These are phyloP conservation scores for Senecio squalidus DNA, from an alignment of 140 eudicot genomes.

Conservation along the genomic window DNA sequence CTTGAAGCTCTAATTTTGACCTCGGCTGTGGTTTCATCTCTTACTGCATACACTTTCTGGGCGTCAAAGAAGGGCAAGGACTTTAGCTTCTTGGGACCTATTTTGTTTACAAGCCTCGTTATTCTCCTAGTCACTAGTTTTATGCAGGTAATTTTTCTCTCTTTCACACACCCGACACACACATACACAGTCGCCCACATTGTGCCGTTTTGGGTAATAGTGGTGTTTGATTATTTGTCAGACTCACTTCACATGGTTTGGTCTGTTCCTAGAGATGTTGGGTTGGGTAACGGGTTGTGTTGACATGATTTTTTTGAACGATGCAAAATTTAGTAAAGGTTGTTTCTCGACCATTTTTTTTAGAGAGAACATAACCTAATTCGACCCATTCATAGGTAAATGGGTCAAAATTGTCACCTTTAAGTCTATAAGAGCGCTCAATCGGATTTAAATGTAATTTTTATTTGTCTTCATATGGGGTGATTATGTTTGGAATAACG, in stretches of 20 bases:
- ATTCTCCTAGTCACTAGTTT: slow-evolving; percentile 64
- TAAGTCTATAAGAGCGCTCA: too few relatives aligned
- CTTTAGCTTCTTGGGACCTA: slow-evolving; percentile 91
- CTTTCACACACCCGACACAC: slow-evolving; percentile 6
- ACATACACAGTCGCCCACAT: not conserved
- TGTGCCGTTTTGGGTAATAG: not conserved
- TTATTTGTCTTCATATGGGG: not conserved
- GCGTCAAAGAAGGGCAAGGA: slow-evolving; percentile 98
- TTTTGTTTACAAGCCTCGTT: slow-evolving; percentile 88
- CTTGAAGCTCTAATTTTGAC: slow-evolving; percentile 90
- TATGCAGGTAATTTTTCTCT: slow-evolving; percentile 61
- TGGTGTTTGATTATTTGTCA: not conserved
- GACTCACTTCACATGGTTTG: not conserved
- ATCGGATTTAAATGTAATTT: too few relatives aligned
- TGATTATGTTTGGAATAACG: slow-evolving; percentile 4
- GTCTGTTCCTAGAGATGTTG: too few relatives aligned
- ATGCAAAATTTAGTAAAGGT: too few relatives aligned
- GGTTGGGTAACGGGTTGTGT: too few relatives aligned
- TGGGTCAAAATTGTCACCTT: too few relatives aligned
- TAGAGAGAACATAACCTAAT: too few relatives aligned
- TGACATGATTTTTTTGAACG: too few relatives aligned
- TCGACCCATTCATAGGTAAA: too few relatives aligned
- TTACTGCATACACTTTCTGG: slow-evolving; percentile 98
- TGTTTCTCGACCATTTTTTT: too few relatives aligned
- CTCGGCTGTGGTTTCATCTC: slow-evolving; percentile 80